These are phyloP conservation scores for Pythium scleroteichum DNA, from an alignment of 352 stramenopile species.

Conservation along the genomic window DNA sequence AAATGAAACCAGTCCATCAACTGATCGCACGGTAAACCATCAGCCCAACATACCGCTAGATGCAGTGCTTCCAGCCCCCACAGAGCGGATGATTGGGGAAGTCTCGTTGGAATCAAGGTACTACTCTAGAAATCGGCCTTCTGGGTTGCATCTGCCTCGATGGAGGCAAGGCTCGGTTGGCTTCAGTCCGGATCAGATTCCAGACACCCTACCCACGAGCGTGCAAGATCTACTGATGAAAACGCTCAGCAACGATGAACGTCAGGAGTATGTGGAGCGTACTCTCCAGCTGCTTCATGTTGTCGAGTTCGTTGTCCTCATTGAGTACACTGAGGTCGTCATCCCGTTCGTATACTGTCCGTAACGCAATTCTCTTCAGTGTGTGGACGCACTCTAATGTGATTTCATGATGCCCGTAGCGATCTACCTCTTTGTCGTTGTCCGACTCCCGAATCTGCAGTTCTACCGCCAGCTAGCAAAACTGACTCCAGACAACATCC, in stretches of 20 bases:
- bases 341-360: constrained; percentile 23
- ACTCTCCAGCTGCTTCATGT: constrained; percentile 8
- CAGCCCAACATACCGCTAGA: too few relatives aligned
- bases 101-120: not conserved
- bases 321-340: constrained; percentile 21
- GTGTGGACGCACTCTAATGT: too few relatives aligned
- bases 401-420: not conserved
- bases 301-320: constrained; percentile 18
- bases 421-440: constrained; percentile 16
- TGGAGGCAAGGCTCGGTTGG: not conserved
- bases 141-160: not conserved
- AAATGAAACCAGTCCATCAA: too few relatives aligned
- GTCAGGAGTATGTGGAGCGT: not conserved
- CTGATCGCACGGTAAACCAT: too few relatives aligned
- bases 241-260: constrained; percentile 4
- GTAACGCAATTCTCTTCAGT: not conserved
- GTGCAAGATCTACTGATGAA: constrained; percentile 9
- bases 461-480: constrained; percentile 23
- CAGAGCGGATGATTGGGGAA: too few relatives aligned
- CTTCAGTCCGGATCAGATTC: not conserved
- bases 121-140: not conserved
- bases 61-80: too few relatives aligned
- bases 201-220: not conserved
- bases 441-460: constrained; percentile 21
- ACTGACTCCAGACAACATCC: not conserved